Evolutionary conservation across 2,329 filamentous ascomycete species (phyloP).

Genomic region (Fusarium transvaalense): DNA sequence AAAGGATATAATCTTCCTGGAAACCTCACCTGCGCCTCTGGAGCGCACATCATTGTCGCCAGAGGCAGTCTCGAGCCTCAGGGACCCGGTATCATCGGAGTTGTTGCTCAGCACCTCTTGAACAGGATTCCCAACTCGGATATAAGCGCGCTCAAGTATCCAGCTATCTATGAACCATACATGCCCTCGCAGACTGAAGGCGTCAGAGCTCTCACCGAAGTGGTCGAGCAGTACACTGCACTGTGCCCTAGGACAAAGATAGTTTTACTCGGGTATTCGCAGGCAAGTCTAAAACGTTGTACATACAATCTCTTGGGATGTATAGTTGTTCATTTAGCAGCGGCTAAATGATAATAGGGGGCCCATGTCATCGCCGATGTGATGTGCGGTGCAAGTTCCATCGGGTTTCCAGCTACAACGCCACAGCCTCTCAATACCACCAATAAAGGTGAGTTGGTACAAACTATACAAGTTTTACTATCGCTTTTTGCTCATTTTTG

Average conservation of each 20-base stretch:
- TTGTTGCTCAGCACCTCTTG: slow-evolving; percentile 27
- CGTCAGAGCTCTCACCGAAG: slow-evolving; percentile 15
- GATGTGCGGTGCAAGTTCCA: slow-evolving; percentile 41
- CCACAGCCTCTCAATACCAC: slow-evolving; percentile 17
- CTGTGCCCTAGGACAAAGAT: slow-evolving; percentile 39
- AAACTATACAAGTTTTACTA: fast-evolving
- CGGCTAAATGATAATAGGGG: slow-evolving; percentile 20
- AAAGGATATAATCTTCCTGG: background rate
- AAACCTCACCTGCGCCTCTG: slow-evolving; percentile 20
- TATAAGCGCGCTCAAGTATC: slow-evolving; percentile 30
- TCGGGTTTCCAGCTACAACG: slow-evolving; percentile 35
- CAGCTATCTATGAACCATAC: slow-evolving; percentile 35
- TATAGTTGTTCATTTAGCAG: too few relatives aligned
- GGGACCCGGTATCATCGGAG: slow-evolving; percentile 42
- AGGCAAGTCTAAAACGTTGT: slow-evolving; percentile 11
- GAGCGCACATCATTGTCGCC: slow-evolving; percentile 40
- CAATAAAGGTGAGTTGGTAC: slow-evolving; percentile 23
- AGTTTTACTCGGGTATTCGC: slow-evolving; percentile 43
- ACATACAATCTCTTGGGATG: too few relatives aligned
- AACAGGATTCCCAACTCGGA: slow-evolving; percentile 26
- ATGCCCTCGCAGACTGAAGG: slow-evolving; percentile 38
- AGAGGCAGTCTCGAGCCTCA: slow-evolving; percentile 40
- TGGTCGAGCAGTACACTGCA: slow-evolving; percentile 22
- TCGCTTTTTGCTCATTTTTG: background rate
- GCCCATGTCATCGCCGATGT: slow-evolving; percentile 43